Conservation (phyloP, 805 yeast species). For the Wickerhamiella domercqiae region DNA sequence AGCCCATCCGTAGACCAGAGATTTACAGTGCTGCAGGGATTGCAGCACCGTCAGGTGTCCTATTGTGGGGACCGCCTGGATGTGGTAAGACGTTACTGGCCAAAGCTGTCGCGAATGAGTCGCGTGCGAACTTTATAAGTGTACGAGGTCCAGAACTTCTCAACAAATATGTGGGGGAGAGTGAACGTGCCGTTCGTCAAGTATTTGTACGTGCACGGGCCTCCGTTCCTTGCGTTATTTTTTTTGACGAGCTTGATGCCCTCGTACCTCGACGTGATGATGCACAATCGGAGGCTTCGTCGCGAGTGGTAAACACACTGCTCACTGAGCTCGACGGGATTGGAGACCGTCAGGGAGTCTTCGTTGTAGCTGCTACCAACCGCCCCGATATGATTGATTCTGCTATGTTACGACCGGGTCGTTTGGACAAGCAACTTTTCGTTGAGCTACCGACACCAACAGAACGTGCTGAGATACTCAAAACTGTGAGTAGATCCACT, state of each 20-base stretch:
- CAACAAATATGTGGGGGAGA: constrained; percentile 92
- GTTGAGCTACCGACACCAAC: constrained; percentile 71
- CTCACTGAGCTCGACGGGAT: constrained; percentile 91
- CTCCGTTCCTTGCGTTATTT: constrained; percentile 83
- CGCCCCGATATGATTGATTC: constrained; percentile 98
- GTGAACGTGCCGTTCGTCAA: constrained; percentile 85
- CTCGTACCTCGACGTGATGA: constrained; percentile 88
- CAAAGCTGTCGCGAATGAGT: constrained; percentile 95
- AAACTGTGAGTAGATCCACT: constrained; percentile 58
- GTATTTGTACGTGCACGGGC: constrained; percentile 87
- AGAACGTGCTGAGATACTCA: constrained; percentile 71
- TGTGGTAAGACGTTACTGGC: constrained; percentile 95
- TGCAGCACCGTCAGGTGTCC: constrained; percentile 90
- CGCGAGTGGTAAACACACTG: constrained; percentile 86
- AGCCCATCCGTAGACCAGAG: constrained; percentile 88
- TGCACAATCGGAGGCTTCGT: constrained; percentile 72
- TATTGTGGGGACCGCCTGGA: constrained; percentile 99
- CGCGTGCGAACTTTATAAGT: constrained; percentile 88
- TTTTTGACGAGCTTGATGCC: constrained; percentile 93
- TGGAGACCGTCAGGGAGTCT: constrained; percentile 82
- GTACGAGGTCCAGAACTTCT: constrained; percentile 91
- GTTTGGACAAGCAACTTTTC: constrained; percentile 82
- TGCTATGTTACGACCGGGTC: constrained; percentile 94
- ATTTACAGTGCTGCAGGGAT: constrained; percentile 82
- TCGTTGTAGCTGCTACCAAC: constrained; percentile 92